Base-by-base conservation (phyloP, 768 basidiomycete genomes). In the Phallus indusiatus region DNA sequence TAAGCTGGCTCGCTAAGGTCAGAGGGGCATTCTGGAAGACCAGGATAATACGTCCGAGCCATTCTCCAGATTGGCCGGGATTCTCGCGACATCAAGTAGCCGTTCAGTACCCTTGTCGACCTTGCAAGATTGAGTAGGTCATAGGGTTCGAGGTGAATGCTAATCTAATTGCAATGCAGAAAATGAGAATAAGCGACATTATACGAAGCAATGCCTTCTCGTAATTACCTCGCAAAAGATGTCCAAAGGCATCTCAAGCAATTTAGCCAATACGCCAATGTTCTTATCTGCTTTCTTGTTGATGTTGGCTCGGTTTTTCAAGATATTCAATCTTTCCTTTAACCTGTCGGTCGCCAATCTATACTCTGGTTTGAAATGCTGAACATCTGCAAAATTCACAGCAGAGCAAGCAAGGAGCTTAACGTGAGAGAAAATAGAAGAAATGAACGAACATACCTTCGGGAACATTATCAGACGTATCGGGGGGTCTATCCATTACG, bases 101-200 rank as follows among this genome's bases (percentile, higher is more conserved):
- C 60, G 16, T 74, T 71, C 47, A 78, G 63, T 0, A 60, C 64
- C 62, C 73, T 73, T 34, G 66, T 72, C 1, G 75, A 69, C 52
- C 73, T 63, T 0, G 74, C 71, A 8, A 79, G 67, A 56, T 68
- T 65, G 17, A 80, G 66, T 8, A 79, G 64, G 60, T 79, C 76
- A 11, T 65, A 33, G 18, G 76, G 76, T 35, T 70, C 61, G 8
- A 79, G 66, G 36, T 73, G 65, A 11, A 67, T 64, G 59, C 76
- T 72, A n/a, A 77, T 74, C 69, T 79, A 69, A 8, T 68, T 61
- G n/a, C 72, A 10, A 42, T 42, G 42, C 9, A 5, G 6, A 52
- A 10, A 17, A 48, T 12, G 36, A 35, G 47, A 34, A 4, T 35
- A 22, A 37, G 8, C 24, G 37, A 21, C 50, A n/a, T 18, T 50